Conservation (phyloP, 176 grass and related monocot species). For the Aegilops sharonensis region DNA sequence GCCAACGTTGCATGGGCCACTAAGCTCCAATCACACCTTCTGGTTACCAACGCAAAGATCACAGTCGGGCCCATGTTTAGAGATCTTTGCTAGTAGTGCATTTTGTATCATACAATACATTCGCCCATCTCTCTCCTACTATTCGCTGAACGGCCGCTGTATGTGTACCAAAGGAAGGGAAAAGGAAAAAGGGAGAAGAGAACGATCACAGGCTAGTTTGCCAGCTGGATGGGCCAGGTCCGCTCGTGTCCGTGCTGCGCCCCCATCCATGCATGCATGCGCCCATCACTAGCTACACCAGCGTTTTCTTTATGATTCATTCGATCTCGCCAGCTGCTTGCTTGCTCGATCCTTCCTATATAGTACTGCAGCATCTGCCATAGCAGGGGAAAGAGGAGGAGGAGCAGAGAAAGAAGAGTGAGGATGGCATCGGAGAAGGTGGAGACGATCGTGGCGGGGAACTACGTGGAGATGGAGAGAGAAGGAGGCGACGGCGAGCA, state of each 20-base stretch:
- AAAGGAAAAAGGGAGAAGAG: background rate
- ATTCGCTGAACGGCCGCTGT: background rate
- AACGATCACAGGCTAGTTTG: background rate
- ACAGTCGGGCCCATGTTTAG: background rate
- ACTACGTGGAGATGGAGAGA: slow-evolving; percentile 92
- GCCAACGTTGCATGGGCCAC: slow-evolving; percentile 30
- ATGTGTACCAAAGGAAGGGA: background rate
- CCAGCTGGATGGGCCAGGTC: slow-evolving; percentile 52
- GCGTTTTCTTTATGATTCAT: slow-evolving; percentile 32
- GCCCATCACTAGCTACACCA: slow-evolving; percentile 19
- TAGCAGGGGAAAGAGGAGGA: background rate
- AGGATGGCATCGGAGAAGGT: slow-evolving; percentile 93
- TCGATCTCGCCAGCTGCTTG: slow-evolving; percentile 23
- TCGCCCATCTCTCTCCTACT: background rate
- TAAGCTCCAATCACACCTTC: slow-evolving; percentile 11
- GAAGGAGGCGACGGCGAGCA: slow-evolving; percentile 11
- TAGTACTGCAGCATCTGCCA: background rate
- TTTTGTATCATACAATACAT: slow-evolving; percentile 7
- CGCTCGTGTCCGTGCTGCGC: slow-evolving; percentile 64
- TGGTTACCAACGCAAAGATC: slow-evolving; percentile 15
- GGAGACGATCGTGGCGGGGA: slow-evolving; percentile 92
- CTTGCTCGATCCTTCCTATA: slow-evolving; percentile 20
- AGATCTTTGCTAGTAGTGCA: background rate
- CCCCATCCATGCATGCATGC: slow-evolving; percentile 35
- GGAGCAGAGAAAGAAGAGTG: background rate